Conservation (phyloP, 1,284 basidiomycete species). For the Microbotryum silenes-acaulis region DNA sequence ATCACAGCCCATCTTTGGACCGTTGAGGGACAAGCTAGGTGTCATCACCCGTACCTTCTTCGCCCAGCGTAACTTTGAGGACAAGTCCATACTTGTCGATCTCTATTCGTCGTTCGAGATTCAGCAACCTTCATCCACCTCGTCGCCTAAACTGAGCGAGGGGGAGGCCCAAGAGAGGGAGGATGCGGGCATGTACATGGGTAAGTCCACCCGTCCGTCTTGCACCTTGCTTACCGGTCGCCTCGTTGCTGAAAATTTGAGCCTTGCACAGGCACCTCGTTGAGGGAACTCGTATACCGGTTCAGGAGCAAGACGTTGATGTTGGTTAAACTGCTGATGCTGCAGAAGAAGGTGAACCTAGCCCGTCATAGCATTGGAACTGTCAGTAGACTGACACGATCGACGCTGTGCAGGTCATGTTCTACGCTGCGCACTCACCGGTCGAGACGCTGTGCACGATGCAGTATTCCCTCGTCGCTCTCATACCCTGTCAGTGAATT, state of each 20-base stretch:
- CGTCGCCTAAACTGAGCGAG: background rate
- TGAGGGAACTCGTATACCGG: constrained; percentile 86
- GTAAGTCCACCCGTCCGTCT: constrained; percentile 43
- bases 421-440: constrained; percentile 73
- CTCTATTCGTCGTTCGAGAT: constrained; percentile 54
- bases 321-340: constrained; percentile 85
- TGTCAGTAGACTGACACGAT: background rate
- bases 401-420: constrained; percentile 64
- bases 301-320: constrained; percentile 90
- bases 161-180: constrained; percentile 35
- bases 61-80: constrained; percentile 79
- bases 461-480: constrained; percentile 75
- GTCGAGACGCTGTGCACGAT: constrained; percentile 94
- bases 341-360: constrained; percentile 66
- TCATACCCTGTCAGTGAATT: constrained; percentile 34
- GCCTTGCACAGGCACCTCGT: constrained; percentile 58
- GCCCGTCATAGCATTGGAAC: background rate
- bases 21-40: constrained; percentile 71
- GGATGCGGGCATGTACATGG: constrained; percentile 56
- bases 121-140: background rate
- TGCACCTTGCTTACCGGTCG: background rate
- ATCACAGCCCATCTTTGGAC: constrained; percentile 36
- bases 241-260: background rate
- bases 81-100: constrained; percentile 72
- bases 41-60: constrained; percentile 89